A percentile compares a stretch with the other conserved stretches of the same genome.
phyloP scores from a whole-genome alignment of 495 filamentous ascomycete genomes.

The Durotheca rogersii region DNA sequence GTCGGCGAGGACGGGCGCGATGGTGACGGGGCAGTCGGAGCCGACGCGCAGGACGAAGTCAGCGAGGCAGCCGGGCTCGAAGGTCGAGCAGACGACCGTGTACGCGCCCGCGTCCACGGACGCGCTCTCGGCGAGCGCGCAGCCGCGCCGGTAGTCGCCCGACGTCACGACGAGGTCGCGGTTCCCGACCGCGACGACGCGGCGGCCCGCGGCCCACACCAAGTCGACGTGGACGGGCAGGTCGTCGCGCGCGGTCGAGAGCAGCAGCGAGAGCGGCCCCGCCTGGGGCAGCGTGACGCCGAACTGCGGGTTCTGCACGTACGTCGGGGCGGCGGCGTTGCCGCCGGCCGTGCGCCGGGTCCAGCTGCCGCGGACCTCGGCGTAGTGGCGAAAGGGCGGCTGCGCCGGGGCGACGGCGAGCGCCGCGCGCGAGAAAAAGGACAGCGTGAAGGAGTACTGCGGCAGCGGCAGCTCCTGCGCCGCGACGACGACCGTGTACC shows the following conservation, averaged over 20 bases:
- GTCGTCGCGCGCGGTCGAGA: constrained; percentile 59
- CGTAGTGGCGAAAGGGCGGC: constrained; percentile 57
- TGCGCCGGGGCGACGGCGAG: constrained; percentile 61
- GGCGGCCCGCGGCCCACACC: constrained; percentile 71
- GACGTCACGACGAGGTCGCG: constrained; percentile 78
- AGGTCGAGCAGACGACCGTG: constrained; percentile 85
- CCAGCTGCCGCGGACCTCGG: constrained; percentile 64
- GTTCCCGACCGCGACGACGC: constrained; percentile 64
- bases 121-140: constrained; percentile 63
- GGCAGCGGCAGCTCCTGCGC: constrained; percentile 71
- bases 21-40: constrained; percentile 52
- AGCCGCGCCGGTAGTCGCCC: constrained; percentile 80
- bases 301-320: constrained; percentile 85
- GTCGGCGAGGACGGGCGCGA: constrained; percentile 62
- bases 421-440: constrained; percentile 66
- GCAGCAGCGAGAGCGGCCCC: constrained; percentile 65
- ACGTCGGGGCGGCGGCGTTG: constrained; percentile 70
- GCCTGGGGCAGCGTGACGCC: constrained; percentile 56
- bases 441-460: constrained; percentile 78
- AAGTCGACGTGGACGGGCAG: constrained; percentile 82
- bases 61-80: constrained; percentile 72
- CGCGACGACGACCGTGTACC: constrained; percentile 77
- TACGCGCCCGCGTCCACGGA: constrained; percentile 68
- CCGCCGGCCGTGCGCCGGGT: constrained; percentile 78
- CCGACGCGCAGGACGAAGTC: constrained; percentile 74